Evolutionary conservation across 2,329 filamentous ascomycete genomes (phyloP).

Genomic region (Fusarium sp.): DNA sequence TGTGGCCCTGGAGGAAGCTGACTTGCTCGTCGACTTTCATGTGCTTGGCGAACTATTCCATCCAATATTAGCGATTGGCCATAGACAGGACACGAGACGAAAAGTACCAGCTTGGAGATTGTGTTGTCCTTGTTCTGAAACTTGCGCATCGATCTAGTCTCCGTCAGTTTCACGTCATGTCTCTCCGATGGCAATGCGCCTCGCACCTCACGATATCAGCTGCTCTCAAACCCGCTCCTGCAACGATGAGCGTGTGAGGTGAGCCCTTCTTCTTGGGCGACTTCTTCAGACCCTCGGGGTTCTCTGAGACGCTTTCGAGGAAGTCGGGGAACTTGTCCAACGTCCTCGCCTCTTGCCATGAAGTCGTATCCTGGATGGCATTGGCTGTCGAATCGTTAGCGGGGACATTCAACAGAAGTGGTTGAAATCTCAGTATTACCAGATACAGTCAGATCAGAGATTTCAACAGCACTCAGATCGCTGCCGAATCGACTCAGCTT

Average conservation of each 20-base stretch:
- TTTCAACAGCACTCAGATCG: slow-evolving; percentile 84
- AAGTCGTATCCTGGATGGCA: slow-evolving; percentile 82
- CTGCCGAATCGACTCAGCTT: slow-evolving; percentile 81
- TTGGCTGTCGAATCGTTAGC: slow-evolving; percentile 61
- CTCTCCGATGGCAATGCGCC: not conserved
- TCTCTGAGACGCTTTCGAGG: slow-evolving; percentile 72
- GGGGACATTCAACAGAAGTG: not conserved
- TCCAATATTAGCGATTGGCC: not conserved
- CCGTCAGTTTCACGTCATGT: slow-evolving; percentile 24
- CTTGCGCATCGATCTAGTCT: slow-evolving; percentile 72
- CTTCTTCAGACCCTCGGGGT: slow-evolving; percentile 68
- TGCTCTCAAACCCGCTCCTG: slow-evolving; percentile 84
- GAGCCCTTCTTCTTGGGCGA: slow-evolving; percentile 76
- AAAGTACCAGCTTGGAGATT: slow-evolving; percentile 79
- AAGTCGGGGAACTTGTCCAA: slow-evolving; percentile 82
- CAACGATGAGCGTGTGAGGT: slow-evolving; percentile 90
- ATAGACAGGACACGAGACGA: not conserved
- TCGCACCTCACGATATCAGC: slow-evolving; percentile 81
- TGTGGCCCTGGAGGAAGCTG: slow-evolving; percentile 74
- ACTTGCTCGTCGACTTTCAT: slow-evolving; percentile 94
- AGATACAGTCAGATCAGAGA: slow-evolving; percentile 83
- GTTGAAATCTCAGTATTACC: slow-evolving; percentile 60
- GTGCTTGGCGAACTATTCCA: slow-evolving; percentile 84
- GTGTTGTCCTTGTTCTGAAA: slow-evolving; percentile 82
- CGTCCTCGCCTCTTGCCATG: slow-evolving; percentile 73